These are phyloP conservation scores for Tuber brumale DNA, from an alignment of 495 filamentous ascomycete species.

Conservation along the genomic window DNA sequence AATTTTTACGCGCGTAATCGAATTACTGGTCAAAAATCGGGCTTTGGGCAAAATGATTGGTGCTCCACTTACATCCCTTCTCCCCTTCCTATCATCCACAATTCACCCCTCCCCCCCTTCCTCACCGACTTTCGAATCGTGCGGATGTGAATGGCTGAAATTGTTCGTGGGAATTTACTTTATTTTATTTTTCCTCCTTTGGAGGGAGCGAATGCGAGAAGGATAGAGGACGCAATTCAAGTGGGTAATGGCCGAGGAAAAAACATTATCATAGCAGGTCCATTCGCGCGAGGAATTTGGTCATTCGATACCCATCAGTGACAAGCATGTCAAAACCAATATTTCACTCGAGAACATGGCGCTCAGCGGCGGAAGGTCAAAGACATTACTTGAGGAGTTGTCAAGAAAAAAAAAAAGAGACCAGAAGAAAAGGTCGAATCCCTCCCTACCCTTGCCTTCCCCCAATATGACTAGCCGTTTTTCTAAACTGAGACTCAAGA, in stretches of 20 bases:
- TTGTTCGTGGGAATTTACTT: slow-evolving; percentile 1
- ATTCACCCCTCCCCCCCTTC: not conserved
- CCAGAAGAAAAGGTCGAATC: not conserved
- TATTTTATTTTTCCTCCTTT: not conserved
- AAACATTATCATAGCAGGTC: not conserved
- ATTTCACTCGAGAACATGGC: slow-evolving; percentile 1
- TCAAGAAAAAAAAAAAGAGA: not conserved
- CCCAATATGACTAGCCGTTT: slow-evolving; percentile 1
- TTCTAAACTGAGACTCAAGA: not conserved
- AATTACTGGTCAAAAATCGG: not conserved
- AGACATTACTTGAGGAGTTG: not conserved
- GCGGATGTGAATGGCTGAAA: slow-evolving; percentile 34
- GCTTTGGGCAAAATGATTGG: slow-evolving; percentile 1
- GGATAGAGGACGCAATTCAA: slow-evolving; percentile 20
- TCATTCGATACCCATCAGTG: slow-evolving; percentile 19
- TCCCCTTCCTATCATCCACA: not conserved
- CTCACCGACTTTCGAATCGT: slow-evolving; percentile 14
- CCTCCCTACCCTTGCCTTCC: not conserved
- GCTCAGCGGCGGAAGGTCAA: not conserved
- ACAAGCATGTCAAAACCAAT: slow-evolving; percentile 17
- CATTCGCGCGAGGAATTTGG: not conserved
- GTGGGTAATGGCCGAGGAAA: slow-evolving; percentile 17
- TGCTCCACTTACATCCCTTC: not conserved
- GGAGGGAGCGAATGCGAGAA: slow-evolving; percentile 2
- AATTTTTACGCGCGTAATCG: not conserved